Conservation (phyloP, 176 grass and related monocot species). For the Poa pratensis region DNA sequence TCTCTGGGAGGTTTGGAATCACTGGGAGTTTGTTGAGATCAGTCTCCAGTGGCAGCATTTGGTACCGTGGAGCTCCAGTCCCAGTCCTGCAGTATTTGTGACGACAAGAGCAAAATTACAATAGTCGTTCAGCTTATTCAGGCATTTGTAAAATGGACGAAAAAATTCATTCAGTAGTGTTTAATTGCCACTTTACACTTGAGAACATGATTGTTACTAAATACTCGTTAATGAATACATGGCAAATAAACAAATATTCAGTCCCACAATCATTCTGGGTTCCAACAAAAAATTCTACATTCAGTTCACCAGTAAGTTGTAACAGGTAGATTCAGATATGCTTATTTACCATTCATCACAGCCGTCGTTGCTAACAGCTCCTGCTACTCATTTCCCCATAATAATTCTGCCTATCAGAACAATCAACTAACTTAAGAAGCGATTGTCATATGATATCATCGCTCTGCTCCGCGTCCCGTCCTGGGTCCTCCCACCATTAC, state of each 20-base stretch:
- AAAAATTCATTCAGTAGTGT: constrained; percentile 1
- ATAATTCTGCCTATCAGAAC: not conserved
- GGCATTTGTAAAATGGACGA: not conserved
- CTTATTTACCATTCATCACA: not conserved
- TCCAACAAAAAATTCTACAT: not conserved
- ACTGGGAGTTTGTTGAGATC: constrained; percentile 88
- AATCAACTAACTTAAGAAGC: constrained; percentile 3
- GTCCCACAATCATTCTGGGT: not conserved
- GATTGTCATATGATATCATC: not conserved
- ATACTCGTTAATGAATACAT: not conserved
- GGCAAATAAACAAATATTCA: not conserved
- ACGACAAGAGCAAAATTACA: constrained; percentile 30
- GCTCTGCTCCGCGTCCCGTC: constrained; percentile 16
- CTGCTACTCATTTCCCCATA: not conserved
- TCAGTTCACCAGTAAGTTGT: not conserved
- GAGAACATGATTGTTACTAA: not conserved
- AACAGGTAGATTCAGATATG: constrained; percentile 11
- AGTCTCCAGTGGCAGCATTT: constrained; percentile 96
- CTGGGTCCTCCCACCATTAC: constrained; percentile 4
- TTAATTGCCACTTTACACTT: constrained; percentile 10
- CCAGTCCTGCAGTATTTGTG: constrained; percentile 60
- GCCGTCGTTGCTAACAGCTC: not conserved
- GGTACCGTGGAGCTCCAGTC: constrained; percentile 86
- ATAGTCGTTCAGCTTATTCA: constrained; percentile 3
- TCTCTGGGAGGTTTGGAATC: constrained; percentile 73